Conservation (phyloP, 805 yeast species). For the Candida easanensis region DNA sequence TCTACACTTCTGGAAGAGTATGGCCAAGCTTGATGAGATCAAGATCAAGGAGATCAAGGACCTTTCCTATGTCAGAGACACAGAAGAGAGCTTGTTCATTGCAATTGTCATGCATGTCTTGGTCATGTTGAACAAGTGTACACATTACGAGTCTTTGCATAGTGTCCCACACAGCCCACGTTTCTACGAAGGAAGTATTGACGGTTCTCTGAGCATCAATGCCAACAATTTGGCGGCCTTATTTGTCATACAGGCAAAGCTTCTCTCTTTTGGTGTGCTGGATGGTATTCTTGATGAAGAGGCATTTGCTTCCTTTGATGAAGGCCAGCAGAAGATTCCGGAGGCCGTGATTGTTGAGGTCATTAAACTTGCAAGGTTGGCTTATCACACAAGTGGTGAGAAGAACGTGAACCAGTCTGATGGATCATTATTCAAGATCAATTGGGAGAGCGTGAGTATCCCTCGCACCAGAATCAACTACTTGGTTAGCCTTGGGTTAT, state of each 20-base stretch:
- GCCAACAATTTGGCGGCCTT: constrained; percentile 22
- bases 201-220: constrained; percentile 18
- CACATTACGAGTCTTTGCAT: constrained; percentile 33
- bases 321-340: constrained; percentile 31
- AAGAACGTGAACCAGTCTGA: constrained; percentile 31
- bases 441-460: constrained; percentile 39
- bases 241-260: constrained; percentile 39
- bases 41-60: constrained; percentile 33
- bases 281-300: constrained; percentile 31
- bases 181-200: constrained; percentile 37
- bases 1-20: constrained; percentile 27
- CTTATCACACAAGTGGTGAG: constrained; percentile 38
- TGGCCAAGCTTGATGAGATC: constrained; percentile 23
- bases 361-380: constrained; percentile 41
- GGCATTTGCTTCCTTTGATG: constrained; percentile 22
- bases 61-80: constrained; percentile 34
- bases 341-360: constrained; percentile 43
- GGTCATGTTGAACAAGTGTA: constrained; percentile 43
- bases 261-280: constrained; percentile 39
- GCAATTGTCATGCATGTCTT: constrained; percentile 43
- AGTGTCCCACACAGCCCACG: constrained; percentile 33
- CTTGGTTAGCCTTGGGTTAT: constrained; percentile 30
- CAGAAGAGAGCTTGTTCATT: constrained; percentile 34
- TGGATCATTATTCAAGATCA: constrained; percentile 35
- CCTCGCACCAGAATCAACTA: constrained; percentile 35